Evolutionary conservation across 2,329 filamentous ascomycete genomes (phyloP).

Genomic region (Lachnellula subtilissima): DNA sequence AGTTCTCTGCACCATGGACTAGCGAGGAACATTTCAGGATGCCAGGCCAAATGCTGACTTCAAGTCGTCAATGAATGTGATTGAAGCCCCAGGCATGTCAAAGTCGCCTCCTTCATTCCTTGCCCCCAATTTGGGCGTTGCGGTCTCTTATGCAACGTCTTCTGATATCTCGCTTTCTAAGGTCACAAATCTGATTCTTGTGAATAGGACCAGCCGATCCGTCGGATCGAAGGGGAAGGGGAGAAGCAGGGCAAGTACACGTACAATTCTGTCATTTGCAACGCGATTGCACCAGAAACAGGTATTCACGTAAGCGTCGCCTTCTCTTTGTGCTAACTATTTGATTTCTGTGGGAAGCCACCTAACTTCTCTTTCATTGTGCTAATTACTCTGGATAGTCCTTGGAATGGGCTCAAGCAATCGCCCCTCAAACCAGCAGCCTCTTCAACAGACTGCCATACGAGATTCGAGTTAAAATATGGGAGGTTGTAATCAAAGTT

Average conservation of each 20-base stretch:
- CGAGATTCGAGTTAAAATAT: conserved; percentile 8
- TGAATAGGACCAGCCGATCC: neutral
- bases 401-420: conserved; percentile 8
- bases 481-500: conserved; percentile 5
- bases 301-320: conserved; percentile 10
- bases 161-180: too few species aligned
- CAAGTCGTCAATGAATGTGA: too few species aligned
- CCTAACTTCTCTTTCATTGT: neutral
- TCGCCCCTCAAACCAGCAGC: neutral
- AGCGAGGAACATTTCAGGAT: too few species aligned
- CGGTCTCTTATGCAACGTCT: too few species aligned
- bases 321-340: too few species aligned
- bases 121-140: too few species aligned
- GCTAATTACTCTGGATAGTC: neutral
- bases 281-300: neutral
- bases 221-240: too few species aligned
- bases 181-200: neutral
- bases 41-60: too few species aligned
- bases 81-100: too few species aligned
- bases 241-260: neutral
- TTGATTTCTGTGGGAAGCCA: neutral
- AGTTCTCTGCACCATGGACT: neutral
- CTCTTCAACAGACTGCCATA: conserved; percentile 8
- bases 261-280: neutral
- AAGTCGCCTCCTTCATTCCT: too few species aligned